Evolutionary conservation across 345 rosid genomes (phyloP), one percentile per base, ranked within the genome.

Genomic region (Eucalyptus decipiens): DNA sequence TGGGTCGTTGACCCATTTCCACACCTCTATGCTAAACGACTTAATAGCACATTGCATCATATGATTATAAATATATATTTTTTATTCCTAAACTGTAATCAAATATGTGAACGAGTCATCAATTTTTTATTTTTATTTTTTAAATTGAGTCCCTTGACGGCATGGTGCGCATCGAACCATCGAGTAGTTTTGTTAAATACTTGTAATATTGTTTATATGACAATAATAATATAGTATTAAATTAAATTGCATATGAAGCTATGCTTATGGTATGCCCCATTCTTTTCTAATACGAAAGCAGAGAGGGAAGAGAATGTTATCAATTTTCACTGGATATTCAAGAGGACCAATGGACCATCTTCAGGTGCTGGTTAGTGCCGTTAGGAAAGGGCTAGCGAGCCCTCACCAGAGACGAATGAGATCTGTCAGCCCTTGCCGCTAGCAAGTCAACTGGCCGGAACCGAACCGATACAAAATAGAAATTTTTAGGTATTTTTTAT

Each of bases 351-450:
- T 83, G 32, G 51, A 2, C 60, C 43, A 90, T 40, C 30, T 40
- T 8, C 89, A 30, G 19, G 11, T 60, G 8, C 72, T 62, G 3
- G 72, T 14, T 62, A 13, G 9, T 2, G 54, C 90, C 18, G 89
- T 72, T n/a, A 91, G 94, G 4, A 92, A 62, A 30, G 93, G 1
- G 92, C 94, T 95, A 93, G 93, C 6, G 58, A 93, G 91, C 9
- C 94, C 89, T 16, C 88, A 45, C 4, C 89, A 89, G 2, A 90
- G 86, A 34, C 5, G 5, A 62, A 62, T 62, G 72, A 62, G 34
- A 19, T 86, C 87, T 6, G 91, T 92, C 3, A 15, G 87, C 83
- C 48, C 81, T 86, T 3, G 80, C 72, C 4, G n/a, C n/a, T 26
- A 9, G 62, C 30, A 2, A 56, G 24, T 52, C 0, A 52, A 19